A percentile compares a stretch with the other conserved stretches of the same genome.
Evolutionary conservation across 148 eudicot species (phyloP).

Genomic region (Vaccinium darrowii): DNA sequence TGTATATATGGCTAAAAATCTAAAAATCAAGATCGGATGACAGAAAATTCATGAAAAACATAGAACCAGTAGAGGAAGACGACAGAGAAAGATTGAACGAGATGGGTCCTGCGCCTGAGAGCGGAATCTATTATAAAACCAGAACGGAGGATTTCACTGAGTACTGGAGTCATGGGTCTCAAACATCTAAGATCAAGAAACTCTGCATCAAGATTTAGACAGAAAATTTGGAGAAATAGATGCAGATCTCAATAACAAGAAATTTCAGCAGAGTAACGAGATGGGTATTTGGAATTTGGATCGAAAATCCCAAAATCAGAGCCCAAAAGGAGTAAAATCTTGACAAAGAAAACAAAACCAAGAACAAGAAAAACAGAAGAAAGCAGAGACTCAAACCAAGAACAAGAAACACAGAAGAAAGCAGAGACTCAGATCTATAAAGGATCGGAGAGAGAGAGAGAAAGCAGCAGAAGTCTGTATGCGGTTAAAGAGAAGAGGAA

Average conservation of each 20-base stretch:
- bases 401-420: background rate
- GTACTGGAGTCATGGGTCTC: slow-evolving; percentile 56
- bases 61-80: slow-evolving; percentile 77
- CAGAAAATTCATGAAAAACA: slow-evolving; percentile 46
- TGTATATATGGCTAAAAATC: background rate
- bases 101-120: slow-evolving; percentile 66
- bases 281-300: background rate
- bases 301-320: background rate
- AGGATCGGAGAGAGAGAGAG: slow-evolving; percentile 8
- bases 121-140: slow-evolving; percentile 69
- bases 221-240: background rate
- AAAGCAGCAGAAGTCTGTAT: slow-evolving; percentile 17
- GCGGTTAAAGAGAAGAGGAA: slow-evolving; percentile 22
- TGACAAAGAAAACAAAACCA: background rate
- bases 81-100: slow-evolving; percentile 76
- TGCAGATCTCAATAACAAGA: background rate
- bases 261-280: background rate
- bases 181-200: slow-evolving; percentile 30
- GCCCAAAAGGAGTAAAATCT: background rate
- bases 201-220: background rate
- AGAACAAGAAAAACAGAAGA: background rate
- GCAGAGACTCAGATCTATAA: slow-evolving; percentile 6
- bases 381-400: background rate
- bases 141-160: slow-evolving; percentile 67
- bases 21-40: background rate